Evolutionary conservation across 345 rosid species (phyloP).

Genomic region (Adansonia digitata): DNA sequence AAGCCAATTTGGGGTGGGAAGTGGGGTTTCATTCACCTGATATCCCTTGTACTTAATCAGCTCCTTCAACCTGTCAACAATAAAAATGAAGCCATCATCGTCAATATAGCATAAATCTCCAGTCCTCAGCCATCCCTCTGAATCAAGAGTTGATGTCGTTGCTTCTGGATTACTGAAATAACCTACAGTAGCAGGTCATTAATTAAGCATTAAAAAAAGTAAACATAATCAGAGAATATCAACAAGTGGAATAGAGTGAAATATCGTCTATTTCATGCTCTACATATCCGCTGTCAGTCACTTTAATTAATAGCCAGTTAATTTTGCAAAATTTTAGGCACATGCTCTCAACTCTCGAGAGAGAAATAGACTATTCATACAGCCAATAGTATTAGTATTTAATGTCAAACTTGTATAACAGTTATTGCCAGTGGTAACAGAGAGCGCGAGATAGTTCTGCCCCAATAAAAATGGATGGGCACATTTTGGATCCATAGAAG

Average conservation of each 20-base stretch:
- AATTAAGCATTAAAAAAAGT: neutral
- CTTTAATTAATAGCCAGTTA: neutral
- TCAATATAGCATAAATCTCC: slow-evolving; percentile 89
- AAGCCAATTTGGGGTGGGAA: neutral
- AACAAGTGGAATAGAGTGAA: neutral
- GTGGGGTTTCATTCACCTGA: slow-evolving; percentile 49
- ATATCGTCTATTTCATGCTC: neutral
- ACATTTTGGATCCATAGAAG: too few relatives aligned
- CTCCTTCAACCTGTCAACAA: slow-evolving; percentile 86
- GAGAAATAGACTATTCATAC: neutral
- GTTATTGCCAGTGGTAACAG: neutral
- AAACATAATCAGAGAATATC: neutral
- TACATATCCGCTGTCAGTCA: too few relatives aligned
- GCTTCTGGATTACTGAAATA: slow-evolving; percentile 76
- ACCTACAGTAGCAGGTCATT: slow-evolving; percentile 28
- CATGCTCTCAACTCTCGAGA: too few relatives aligned
- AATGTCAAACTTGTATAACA: too few relatives aligned
- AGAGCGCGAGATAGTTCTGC: too few relatives aligned
- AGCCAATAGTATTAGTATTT: neutral
- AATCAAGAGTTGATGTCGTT: slow-evolving; percentile 63
- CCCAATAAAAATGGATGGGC: too few relatives aligned
- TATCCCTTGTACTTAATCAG: slow-evolving; percentile 86
- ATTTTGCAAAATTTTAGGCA: neutral
- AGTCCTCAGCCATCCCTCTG: slow-evolving; percentile 85
- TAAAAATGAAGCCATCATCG: slow-evolving; percentile 69